Evolutionary conservation across 495 filamentous ascomycete species (phyloP).

Genomic region (Penicillium alfredii): DNA sequence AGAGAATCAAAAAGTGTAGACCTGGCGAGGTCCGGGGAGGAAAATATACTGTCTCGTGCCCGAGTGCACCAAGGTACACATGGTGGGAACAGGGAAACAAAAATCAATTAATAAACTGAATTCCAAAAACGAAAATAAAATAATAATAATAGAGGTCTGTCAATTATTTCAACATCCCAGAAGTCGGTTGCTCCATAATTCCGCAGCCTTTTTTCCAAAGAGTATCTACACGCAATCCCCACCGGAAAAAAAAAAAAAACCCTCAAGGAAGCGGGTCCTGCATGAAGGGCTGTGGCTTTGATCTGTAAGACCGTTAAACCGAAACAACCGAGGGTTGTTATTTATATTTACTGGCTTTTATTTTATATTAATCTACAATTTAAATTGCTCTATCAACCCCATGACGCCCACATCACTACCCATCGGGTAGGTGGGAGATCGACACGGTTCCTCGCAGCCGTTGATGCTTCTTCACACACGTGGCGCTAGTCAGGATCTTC

Average conservation of each 20-base stretch:
- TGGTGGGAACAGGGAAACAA: constrained; percentile 6
- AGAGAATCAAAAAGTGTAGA: constrained; percentile 1
- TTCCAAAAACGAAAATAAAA: constrained; percentile 2
- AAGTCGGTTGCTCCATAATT: constrained; percentile 13
- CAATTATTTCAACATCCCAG: too few relatives aligned
- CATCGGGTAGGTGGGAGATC: constrained; percentile 40
- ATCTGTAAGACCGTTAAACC: constrained; percentile 19
- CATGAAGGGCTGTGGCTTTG: constrained; percentile 15
- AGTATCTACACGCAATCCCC: constrained; percentile 23
- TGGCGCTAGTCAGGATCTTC: constrained; percentile 43
- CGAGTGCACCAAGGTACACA: constrained; percentile 2
- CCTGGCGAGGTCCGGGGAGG: too few relatives aligned
- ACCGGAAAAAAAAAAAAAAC: too few relatives aligned
- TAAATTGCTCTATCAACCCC: constrained; percentile 3
- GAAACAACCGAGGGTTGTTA: too few relatives aligned
- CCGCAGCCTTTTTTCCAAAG: constrained; percentile 15
- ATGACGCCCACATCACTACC: constrained; percentile 10
- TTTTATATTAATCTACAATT: too few relatives aligned
- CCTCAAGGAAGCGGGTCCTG: constrained; percentile 26
- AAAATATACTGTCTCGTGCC: too few relatives aligned
- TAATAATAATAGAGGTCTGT: constrained; percentile 1
- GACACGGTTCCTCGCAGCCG: constrained; percentile 41
- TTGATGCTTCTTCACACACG: constrained; percentile 40
- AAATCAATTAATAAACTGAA: constrained; percentile 2
- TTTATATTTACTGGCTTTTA: too few relatives aligned